Conservation (phyloP, 805 yeast species). For the Candida nitratophila region DNA sequence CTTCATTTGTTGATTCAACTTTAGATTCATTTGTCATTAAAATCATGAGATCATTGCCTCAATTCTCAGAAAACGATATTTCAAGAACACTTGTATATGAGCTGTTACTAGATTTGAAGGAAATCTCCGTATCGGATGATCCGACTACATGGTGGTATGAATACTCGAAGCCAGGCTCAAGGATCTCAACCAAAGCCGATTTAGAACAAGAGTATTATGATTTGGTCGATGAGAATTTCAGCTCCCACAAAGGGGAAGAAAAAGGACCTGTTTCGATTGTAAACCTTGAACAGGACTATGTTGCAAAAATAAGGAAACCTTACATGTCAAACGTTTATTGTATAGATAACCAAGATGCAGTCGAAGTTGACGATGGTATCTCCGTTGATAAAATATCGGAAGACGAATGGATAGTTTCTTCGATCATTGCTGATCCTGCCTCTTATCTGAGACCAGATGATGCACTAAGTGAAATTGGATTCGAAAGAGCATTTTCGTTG, state of each 20-base stretch:
- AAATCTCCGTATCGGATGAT: conserved; percentile 28
- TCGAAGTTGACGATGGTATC: conserved; percentile 92
- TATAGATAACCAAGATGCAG: conserved; percentile 73
- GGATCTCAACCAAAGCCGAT: conserved; percentile 35
- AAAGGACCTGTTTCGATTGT: not conserved
- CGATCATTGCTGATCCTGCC: conserved; percentile 86
- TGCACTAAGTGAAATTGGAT: conserved; percentile 47
- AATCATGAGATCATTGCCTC: conserved; percentile 24
- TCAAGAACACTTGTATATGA: conserved; percentile 50
- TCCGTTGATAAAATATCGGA: conserved; percentile 36
- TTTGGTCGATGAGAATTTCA: conserved; percentile 19
- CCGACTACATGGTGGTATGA: conserved; percentile 47
- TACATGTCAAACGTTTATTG: conserved; percentile 60
- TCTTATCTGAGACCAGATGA: conserved; percentile 43
- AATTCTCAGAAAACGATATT: conserved; percentile 33
- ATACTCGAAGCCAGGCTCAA: conserved; percentile 36
- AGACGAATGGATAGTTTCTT: conserved; percentile 38
- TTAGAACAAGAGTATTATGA: conserved; percentile 36
- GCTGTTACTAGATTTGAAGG: conserved; percentile 30
- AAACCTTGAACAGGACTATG: conserved; percentile 11
- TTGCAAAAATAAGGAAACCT: conserved; percentile 26
- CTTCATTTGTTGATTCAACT: conserved; percentile 40
- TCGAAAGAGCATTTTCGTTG: conserved; percentile 53
- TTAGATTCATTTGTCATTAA: conserved; percentile 43
- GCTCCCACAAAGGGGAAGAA: conserved; percentile 8